These are phyloP conservation scores for Boletus rubroflammeus DNA, from an alignment of 768 basidiomycete genomes.

Conservation along the genomic window DNA sequence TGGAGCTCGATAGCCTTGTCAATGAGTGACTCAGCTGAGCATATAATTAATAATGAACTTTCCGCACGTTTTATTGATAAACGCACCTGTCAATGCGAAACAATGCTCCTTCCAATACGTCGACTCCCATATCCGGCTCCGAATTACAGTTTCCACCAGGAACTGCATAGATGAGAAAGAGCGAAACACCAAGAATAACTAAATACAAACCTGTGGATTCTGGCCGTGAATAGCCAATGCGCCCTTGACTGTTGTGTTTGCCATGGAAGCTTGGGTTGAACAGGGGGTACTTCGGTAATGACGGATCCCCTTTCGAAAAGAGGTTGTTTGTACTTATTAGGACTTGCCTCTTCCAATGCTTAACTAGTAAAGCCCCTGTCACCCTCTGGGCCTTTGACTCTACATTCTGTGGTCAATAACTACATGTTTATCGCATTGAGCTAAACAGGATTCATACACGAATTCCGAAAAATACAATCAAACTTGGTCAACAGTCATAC, in stretches of 20 bases:
- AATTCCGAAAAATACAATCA: neutral
- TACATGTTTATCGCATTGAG: neutral
- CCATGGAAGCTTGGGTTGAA: conserved; percentile 48
- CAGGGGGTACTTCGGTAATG: neutral
- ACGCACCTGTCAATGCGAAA: conserved; percentile 88
- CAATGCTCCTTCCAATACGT: conserved; percentile 98
- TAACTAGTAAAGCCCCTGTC: neutral
- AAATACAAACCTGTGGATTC: conserved; percentile 80
- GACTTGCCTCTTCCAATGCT: conserved; percentile 1
- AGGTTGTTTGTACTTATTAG: conserved; percentile 25
- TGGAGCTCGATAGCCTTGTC: conserved; percentile 86
- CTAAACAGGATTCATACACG: neutral
- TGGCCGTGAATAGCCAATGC: conserved; percentile 92
- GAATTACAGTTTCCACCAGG: conserved; percentile 94
- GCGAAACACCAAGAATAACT: neutral
- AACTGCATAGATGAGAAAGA: conserved; percentile 48
- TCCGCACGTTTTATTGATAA: neutral
- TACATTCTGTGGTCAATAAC: neutral
- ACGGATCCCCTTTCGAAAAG: neutral
- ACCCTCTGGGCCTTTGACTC: neutral
- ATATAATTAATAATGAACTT: neutral
- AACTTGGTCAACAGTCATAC: neutral
- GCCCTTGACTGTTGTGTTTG: conserved; percentile 87
- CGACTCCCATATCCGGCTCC: conserved; percentile 94
- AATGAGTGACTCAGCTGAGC: conserved; percentile 82